Conservation (phyloP, 192 early-diverging fungal species). For the Haplosporangium gracile region DNA sequence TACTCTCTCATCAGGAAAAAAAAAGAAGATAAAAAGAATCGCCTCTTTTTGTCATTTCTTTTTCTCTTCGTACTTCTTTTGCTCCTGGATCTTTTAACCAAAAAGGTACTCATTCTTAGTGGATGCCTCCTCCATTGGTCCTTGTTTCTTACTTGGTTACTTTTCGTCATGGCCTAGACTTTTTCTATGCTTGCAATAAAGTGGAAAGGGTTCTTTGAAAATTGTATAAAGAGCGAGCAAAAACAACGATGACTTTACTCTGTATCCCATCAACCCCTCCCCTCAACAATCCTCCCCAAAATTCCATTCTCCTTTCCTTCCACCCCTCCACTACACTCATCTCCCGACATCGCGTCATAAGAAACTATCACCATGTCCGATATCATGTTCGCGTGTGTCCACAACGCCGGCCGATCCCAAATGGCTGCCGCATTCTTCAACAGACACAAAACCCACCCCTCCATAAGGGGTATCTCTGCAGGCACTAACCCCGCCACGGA, state of each 20-base stretch:
- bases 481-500: conserved; percentile 24
- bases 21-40: background rate
- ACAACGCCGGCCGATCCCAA: conserved; percentile 27
- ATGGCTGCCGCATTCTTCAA: conserved; percentile 34
- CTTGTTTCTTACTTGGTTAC: background rate
- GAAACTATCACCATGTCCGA: conserved; percentile 9
- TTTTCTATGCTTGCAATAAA: background rate
- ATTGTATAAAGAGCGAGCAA: background rate
- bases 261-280: background rate
- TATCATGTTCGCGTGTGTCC: conserved; percentile 31
- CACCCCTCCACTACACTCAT: background rate
- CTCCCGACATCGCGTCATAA: background rate
- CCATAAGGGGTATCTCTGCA: conserved; percentile 24
- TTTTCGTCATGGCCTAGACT: background rate
- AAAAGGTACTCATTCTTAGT: background rate
- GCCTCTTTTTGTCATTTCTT: background rate
- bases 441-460: conserved; percentile 16
- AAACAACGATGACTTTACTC: background rate
- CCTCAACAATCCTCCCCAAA: background rate
- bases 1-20: background rate
- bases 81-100: background rate
- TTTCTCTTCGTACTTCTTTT: background rate
- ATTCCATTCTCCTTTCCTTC: background rate
- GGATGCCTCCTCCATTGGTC: background rate
- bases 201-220: background rate